Evolutionary conservation across 441 rosid species (phyloP), one percentile per base, ranked within the genome.

Genomic region (Erodium texanum): DNA sequence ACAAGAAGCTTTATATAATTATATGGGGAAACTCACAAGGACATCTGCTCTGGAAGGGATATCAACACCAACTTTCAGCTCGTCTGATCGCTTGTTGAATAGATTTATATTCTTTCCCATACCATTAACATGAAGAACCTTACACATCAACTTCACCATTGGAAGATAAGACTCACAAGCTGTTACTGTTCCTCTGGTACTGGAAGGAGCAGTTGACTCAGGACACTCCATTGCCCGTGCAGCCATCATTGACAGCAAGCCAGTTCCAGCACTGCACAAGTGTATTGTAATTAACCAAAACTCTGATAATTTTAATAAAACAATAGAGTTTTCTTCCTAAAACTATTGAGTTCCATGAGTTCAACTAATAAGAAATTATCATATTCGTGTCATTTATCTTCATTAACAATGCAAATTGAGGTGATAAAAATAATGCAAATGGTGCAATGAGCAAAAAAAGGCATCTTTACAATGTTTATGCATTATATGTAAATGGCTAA

Each of bases 111-210:
- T 66, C 78, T 77, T 92, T 16, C 84, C 82, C 89, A 87, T 80
- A 7, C 85, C 87, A 75, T 92, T 94, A 36, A 77, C 58, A 64
- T 82, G 94, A 78, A 92, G 18, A 68, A 89, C 93, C 84, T 90
- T 88, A 71, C 90, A 71, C 99, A 92, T 89, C 80, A 94, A 75
- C 76, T 92, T 94, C 66, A 84, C 90, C 99, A 94, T 89, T 5
- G 97, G 98, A 73, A 94, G 94, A 71, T 94, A 92, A 32, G 99
- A 92, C 75, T 94, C 99, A 27, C 90, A 92, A 1, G 99, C 93
- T 52, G 96, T 92, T 36, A 89, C 96, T 63, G 3, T 74, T 61
- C 87, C 88, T 32, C 72, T 68, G 6, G 72, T 50, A 38, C 59
- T 62, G 48, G 24, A 45, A 7, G 54, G 52, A 11, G 48, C n/a